phyloP scores from a whole-genome alignment of 2,329 filamentous ascomycete genomes.

The Lachnellula hyalina region DNA sequence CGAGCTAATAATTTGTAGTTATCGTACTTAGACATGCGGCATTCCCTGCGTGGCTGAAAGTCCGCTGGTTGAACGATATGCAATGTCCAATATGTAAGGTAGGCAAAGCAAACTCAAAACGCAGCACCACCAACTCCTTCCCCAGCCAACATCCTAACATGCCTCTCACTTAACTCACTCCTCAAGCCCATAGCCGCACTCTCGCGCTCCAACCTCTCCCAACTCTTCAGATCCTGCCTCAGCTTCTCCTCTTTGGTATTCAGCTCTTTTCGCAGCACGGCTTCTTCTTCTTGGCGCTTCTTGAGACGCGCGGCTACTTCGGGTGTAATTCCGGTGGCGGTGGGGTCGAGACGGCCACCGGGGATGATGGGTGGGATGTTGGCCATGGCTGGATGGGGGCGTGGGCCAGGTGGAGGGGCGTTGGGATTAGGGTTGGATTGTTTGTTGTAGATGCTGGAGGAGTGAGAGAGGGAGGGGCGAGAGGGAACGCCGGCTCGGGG shows the following conservation, averaged over 20 bases:
- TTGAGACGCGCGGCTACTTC: constrained; percentile 27
- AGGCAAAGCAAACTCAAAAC: constrained; percentile 18
- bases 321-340: constrained; percentile 25
- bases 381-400: constrained; percentile 30
- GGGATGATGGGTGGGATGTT: constrained; percentile 30
- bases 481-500: constrained; percentile 24
- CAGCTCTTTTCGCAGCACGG: constrained; percentile 28
- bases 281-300: constrained; percentile 29
- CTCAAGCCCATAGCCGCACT: constrained; percentile 24
- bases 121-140: constrained; percentile 32
- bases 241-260: constrained; percentile 30
- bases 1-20: too few relatives aligned
- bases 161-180: constrained; percentile 31
- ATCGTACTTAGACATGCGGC: too few relatives aligned
- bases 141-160: constrained; percentile 31
- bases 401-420: constrained; percentile 18
- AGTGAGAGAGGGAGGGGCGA: constrained; percentile 25
- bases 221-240: constrained; percentile 26
- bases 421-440: constrained; percentile 10
- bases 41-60: too few relatives aligned
- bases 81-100: too few relatives aligned
- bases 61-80: too few relatives aligned
- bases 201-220: constrained; percentile 29
- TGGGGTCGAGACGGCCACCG: constrained; percentile 29
- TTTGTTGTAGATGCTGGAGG: constrained; percentile 22